phyloP scores from a whole-genome alignment of 2,329 filamentous ascomycete genomes.

The Plenodomus lindquistii region DNA sequence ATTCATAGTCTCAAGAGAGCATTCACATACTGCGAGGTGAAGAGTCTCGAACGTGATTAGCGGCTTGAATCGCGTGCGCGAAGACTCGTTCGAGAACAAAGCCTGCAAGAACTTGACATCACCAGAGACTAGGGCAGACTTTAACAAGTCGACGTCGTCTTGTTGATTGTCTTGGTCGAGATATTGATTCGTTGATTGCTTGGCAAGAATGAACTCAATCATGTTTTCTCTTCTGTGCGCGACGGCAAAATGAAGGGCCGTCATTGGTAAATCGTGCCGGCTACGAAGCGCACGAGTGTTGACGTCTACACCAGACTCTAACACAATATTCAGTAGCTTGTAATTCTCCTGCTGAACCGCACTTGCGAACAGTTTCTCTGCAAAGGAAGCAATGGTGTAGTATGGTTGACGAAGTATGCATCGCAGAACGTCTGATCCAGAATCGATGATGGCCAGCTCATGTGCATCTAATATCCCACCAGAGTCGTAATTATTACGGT shows the following conservation, averaged over 20 bases:
- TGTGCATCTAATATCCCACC: background rate
- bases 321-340: slow-evolving; percentile 1
- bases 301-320: slow-evolving; percentile 3
- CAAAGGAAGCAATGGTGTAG: slow-evolving; percentile 1
- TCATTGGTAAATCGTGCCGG: background rate
- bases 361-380: slow-evolving; percentile 9
- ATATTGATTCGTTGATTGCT: no score
- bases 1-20: background rate
- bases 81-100: no score
- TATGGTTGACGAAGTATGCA: background rate
- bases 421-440: background rate
- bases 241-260: slow-evolving; percentile 4
- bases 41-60: background rate
- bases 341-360: background rate
- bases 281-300: background rate
- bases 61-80: background rate
- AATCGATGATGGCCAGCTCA: background rate
- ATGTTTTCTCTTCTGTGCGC: background rate
- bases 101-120: no score
- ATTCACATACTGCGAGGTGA: background rate
- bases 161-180: no score
- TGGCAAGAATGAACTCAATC: background rate
- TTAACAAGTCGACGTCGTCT: no score
- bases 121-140: no score
- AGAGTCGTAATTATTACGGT: no score